Evolutionary conservation across 345 rosid species (phyloP).

Genomic region (Eutrema japonicum): DNA sequence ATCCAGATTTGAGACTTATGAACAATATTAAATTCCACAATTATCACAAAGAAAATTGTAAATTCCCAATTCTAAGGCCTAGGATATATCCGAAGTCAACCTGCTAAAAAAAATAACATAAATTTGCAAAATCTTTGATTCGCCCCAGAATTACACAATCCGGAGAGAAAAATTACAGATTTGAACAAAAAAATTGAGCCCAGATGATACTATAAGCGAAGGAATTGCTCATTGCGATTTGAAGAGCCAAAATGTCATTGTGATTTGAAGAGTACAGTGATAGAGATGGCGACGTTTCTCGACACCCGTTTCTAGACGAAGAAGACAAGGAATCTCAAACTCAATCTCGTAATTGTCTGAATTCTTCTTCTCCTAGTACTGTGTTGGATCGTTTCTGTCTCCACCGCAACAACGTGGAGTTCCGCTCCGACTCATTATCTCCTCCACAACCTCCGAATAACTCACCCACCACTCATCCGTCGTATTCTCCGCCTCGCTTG

Average conservation of each 20-base stretch:
- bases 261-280: constrained; percentile 53
- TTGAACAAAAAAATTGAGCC: no score
- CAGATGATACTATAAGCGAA: no score
- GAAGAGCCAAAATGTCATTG: no score
- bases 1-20: no score
- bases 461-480: constrained; percentile 91
- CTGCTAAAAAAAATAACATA: no score
- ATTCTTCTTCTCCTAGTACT: constrained; percentile 60
- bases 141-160: no score
- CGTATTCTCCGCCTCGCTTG: constrained; percentile 62
- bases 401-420: constrained; percentile 35
- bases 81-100: no score
- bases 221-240: constrained; percentile 70
- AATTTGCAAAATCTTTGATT: no score
- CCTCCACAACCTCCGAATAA: constrained; percentile 81
- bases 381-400: constrained; percentile 54
- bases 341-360: constrained; percentile 2
- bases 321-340: constrained; percentile 5
- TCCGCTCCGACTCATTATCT: constrained; percentile 54
- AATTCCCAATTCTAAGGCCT: no score
- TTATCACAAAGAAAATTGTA: no score
- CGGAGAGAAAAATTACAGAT: no score
- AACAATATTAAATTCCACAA: no score
- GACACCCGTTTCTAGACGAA: constrained; percentile 67
- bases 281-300: constrained; percentile 84